These are phyloP conservation scores for Medicago truncatula DNA, from an alignment of 306 rosid species.

Conservation along the genomic window DNA sequence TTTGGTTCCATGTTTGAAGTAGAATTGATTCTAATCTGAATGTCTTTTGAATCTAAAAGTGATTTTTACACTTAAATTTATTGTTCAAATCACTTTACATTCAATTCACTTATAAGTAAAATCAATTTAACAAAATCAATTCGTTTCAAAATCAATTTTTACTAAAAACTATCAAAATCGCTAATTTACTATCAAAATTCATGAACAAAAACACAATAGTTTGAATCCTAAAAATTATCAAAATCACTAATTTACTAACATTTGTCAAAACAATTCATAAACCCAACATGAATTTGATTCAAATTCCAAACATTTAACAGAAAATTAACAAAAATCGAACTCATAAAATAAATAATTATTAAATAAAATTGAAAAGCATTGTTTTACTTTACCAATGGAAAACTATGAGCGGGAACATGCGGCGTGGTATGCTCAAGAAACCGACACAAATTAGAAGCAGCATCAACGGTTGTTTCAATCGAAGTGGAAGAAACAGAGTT, in stretches of 20 bases:
- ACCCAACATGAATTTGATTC: background rate
- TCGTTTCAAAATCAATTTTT: background rate
- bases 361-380: slow-evolving; percentile 30
- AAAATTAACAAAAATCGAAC: background rate
- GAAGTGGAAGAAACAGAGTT: slow-evolving; percentile 55
- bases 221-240: background rate
- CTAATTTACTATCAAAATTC: background rate
- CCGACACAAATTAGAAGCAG: slow-evolving; percentile 71
- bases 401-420: slow-evolving; percentile 57
- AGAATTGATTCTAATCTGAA: no score
- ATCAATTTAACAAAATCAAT: no score
- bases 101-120: no score
- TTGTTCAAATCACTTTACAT: no score
- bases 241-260: background rate
- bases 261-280: background rate
- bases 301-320: background rate
- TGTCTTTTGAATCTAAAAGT: no score
- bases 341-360: no score
- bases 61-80: no score
- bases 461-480: slow-evolving; percentile 32
- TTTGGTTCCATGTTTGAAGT: no score
- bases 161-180: background rate
- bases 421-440: slow-evolving; percentile 70
- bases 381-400: slow-evolving; percentile 63
- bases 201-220: background rate